Base-by-base conservation (phyloP, 768 basidiomycete genomes). In the Lyophyllum atratum region DNA sequence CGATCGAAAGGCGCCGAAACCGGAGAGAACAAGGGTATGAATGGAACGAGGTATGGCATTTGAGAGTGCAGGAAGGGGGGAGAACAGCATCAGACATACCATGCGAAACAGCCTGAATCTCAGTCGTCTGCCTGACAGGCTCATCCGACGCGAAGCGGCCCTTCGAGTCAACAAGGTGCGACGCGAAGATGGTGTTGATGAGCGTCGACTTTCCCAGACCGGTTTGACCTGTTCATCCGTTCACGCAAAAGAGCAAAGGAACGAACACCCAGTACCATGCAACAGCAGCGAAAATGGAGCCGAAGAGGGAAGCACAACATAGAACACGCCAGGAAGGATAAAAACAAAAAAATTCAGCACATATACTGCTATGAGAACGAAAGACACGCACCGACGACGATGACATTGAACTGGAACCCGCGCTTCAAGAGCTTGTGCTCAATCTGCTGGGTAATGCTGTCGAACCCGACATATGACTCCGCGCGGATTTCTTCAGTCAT, bases 351-450 rank as follows among this genome's bases (percentile, higher is more conserved):
- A 19, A 24, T 42, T 60, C 55, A 61, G 39, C 28, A 51, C 54
- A 31, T 24, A 24, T 19, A 37, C 48, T 34, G 29, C 15, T 14
- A 24, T 47, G 53, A 22, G 9, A 19, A 49, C 22, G 40, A 21
- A 42, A 26, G 39, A 34, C 46, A 84, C 89, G 67, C 64, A 95
- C 95, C 96, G 66, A 90, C 96, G 59, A 93, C 90, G 70, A 98
- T 98, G 59, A 97, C 91, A 69, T 98, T 98, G 85, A 98, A 98
- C 81, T 98, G 93, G 83, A 98, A 98, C 59, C 96, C 96, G 61
- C 96, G 87, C 79, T 98, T 98, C 78, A 98, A 85, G 62, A 98
- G 89, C 84, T 98, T 98, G 84, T 95, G 92, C 82, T 99, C 96
- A 66, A 98, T 98, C 76, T 98, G 96, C 68, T 87, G 85, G 57